A percentile compares a stretch with the other conserved stretches of the same genome.
phyloP scores from a whole-genome alignment of 805 yeast species.

The Kluyveromyces nonfermentans region DNA sequence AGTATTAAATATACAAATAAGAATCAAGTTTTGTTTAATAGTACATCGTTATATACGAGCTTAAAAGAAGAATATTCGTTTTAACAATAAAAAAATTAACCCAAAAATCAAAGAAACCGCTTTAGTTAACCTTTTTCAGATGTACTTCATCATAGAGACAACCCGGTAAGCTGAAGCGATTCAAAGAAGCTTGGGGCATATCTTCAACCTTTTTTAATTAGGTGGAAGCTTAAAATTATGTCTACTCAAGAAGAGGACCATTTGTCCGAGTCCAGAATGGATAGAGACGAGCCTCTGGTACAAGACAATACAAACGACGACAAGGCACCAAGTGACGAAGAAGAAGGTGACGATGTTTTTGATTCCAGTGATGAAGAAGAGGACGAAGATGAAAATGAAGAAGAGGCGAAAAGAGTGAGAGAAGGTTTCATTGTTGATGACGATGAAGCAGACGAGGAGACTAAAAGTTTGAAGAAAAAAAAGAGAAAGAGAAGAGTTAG shows the following conservation, averaged over 20 bases:
- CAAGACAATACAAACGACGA: conserved; percentile 34
- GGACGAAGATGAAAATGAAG: conserved; percentile 79
- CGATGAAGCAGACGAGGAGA: conserved; percentile 49
- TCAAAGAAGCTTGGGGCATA: not conserved
- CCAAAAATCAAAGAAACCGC: not conserved
- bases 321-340: conserved; percentile 32
- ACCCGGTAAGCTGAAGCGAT: not conserved
- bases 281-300: conserved; percentile 19
- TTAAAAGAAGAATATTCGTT: not conserved
- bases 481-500: conserved; percentile 36
- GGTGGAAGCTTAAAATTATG: not conserved
- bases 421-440: conserved; percentile 94
- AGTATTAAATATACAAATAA: no score
- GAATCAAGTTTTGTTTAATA: no score
- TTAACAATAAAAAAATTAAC: not conserved
- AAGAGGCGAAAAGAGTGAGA: conserved; percentile 70
- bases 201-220: not conserved
- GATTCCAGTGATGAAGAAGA: conserved; percentile 89
- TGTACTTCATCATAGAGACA: not conserved
- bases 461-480: conserved; percentile 26
- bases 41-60: not conserved
- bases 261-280: not conserved
- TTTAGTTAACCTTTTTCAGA: not conserved
- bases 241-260: conserved; percentile 1
- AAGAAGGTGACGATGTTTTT: conserved; percentile 39